Evolutionary conservation across 495 filamentous ascomycete genomes (phyloP).

Genomic region (Daldinia bambusicola): DNA sequence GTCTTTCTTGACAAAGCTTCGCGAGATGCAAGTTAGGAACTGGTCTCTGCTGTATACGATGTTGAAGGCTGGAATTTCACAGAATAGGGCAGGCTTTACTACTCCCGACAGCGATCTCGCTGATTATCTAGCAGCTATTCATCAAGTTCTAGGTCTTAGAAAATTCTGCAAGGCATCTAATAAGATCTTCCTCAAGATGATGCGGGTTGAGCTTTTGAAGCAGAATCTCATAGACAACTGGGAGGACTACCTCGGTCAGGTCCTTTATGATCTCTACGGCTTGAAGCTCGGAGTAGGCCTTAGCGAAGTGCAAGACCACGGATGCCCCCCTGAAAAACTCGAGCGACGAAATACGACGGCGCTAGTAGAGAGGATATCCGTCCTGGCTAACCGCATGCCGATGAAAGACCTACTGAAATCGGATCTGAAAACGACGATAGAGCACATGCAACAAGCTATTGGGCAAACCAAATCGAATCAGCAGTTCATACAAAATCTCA

Average conservation of each 20-base stretch:
- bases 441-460: constrained; percentile 80
- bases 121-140: constrained; percentile 78
- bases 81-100: constrained; percentile 70
- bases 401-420: constrained; percentile 92
- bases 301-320: constrained; percentile 76
- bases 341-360: constrained; percentile 78
- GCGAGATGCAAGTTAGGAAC: constrained; percentile 87
- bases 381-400: constrained; percentile 81
- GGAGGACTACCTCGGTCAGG: constrained; percentile 82
- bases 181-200: constrained; percentile 86
- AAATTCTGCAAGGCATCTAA: constrained; percentile 86
- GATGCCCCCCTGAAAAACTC: constrained; percentile 76
- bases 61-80: constrained; percentile 76
- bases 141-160: constrained; percentile 85
- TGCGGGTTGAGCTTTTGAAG: constrained; percentile 81
- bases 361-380: constrained; percentile 83
- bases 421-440: constrained; percentile 85
- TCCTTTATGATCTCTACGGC: constrained; percentile 89
- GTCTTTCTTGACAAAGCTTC: constrained; percentile 74
- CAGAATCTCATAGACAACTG: constrained; percentile 71
- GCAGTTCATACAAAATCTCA: constrained; percentile 76
- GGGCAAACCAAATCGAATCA: constrained; percentile 70
- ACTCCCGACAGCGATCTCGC: constrained; percentile 74
- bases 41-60: constrained; percentile 84
- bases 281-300: constrained; percentile 78